phyloP scores from a whole-genome alignment of 1,284 basidiomycete species.

The Melanopsichium pennsylvanicum region DNA sequence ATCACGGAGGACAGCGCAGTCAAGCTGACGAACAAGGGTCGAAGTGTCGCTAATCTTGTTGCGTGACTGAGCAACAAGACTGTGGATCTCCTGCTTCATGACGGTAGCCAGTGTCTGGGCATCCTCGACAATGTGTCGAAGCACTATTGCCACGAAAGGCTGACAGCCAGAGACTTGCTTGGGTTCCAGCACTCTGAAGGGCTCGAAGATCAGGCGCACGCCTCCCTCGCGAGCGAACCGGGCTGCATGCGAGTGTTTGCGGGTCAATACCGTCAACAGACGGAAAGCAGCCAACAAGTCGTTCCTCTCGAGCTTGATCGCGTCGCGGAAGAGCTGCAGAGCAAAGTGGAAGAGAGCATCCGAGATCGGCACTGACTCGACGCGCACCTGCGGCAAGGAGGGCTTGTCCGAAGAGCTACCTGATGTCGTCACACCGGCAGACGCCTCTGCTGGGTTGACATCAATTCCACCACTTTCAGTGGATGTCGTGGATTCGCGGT shows the following conservation, averaged over 20 bases:
- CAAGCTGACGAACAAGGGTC: slow-evolving; percentile 79
- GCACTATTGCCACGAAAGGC: slow-evolving; percentile 82
- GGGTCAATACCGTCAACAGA: slow-evolving; percentile 55
- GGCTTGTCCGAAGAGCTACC: not conserved
- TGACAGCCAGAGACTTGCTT: slow-evolving; percentile 71
- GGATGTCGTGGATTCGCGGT: not conserved
- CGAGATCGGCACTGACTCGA: slow-evolving; percentile 55
- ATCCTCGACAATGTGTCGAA: slow-evolving; percentile 91
- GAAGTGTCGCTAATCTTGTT: slow-evolving; percentile 73
- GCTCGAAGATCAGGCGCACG: slow-evolving; percentile 51
- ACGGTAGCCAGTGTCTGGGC: slow-evolving; percentile 73
- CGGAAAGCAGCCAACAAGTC: slow-evolving; percentile 58
- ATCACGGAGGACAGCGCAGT: slow-evolving; percentile 83
- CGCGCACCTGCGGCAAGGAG: slow-evolving; percentile 13
- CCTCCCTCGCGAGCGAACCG: slow-evolving; percentile 45
- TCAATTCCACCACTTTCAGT: not conserved
- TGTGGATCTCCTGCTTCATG: slow-evolving; percentile 79
- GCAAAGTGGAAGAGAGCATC: slow-evolving; percentile 39
- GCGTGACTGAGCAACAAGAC: slow-evolving; percentile 58
- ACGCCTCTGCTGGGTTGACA: not conserved
- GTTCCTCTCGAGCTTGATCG: slow-evolving; percentile 37
- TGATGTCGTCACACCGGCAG: not conserved
- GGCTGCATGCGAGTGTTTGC: slow-evolving; percentile 37
- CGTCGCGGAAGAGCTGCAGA: slow-evolving; percentile 64
- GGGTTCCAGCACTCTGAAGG: slow-evolving; percentile 48